Evolutionary conservation across 169 alveolate species (phyloP).

Genomic region (Eimeria tenella): DNA sequence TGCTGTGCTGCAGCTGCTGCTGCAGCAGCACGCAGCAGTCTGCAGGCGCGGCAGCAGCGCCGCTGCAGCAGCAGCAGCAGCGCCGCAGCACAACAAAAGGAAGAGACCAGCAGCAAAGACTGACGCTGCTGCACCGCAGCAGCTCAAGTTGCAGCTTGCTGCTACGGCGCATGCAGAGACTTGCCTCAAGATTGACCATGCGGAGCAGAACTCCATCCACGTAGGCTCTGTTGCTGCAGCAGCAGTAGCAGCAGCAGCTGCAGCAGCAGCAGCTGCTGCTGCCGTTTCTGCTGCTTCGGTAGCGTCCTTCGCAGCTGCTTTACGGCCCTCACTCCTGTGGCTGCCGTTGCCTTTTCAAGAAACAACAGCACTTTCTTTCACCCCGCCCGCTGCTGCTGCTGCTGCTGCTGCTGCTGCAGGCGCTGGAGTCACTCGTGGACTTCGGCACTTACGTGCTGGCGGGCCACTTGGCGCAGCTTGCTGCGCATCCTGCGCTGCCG

Average conservation of each 20-base stretch:
- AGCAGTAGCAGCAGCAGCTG: background rate
- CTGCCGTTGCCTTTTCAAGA: too few relatives aligned
- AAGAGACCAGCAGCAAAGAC: background rate
- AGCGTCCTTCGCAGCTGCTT: background rate
- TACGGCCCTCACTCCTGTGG: too few relatives aligned
- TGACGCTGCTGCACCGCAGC: background rate
- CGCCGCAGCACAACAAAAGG: slow-evolving; percentile 9
- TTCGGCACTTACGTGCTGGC: background rate
- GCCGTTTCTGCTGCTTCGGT: background rate
- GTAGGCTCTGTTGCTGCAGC: slow-evolving; percentile 14
- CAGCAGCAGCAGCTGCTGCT: background rate
- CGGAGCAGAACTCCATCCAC: slow-evolving; percentile 48
- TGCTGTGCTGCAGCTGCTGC: slow-evolving; percentile 26
- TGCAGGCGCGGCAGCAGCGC: slow-evolving; percentile 48
- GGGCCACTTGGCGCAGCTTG: slow-evolving; percentile 25
- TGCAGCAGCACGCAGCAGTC: slow-evolving; percentile 33
- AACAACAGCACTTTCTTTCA: background rate
- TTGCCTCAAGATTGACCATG: slow-evolving; percentile 18
- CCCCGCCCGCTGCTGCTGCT: background rate
- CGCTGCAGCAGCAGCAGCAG: slow-evolving; percentile 27
- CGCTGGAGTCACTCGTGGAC: slow-evolving; percentile 6
- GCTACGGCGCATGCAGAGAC: slow-evolving; percentile 34
- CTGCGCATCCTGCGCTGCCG: slow-evolving; percentile 58
- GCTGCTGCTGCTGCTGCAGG: background rate
- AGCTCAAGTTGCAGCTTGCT: slow-evolving; percentile 33